A percentile compares a stretch with the other conserved stretches of the same genome.
Evolutionary conservation across 345 rosid species (phyloP).

Genomic region (Orychophragmus violaceus): DNA sequence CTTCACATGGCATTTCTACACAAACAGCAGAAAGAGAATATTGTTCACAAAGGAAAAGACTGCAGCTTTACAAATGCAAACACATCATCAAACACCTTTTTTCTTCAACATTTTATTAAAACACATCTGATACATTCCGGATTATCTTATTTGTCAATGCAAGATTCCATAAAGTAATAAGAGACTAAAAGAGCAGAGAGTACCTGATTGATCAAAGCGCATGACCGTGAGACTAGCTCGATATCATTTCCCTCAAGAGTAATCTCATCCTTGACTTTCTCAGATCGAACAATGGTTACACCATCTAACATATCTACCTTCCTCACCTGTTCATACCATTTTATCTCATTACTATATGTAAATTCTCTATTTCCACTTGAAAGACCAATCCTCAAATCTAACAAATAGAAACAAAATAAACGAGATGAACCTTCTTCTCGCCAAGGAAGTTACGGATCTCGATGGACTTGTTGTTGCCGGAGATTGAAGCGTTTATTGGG

Average conservation of each 20-base stretch:
- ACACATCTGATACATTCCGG: background rate
- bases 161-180: background rate
- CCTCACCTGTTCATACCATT: constrained; percentile 32
- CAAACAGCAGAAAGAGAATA: background rate
- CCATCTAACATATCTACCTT: constrained; percentile 50
- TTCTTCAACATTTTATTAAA: background rate
- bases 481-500: constrained; percentile 75
- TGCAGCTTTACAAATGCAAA: background rate
- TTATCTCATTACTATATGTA: background rate
- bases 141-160: background rate
- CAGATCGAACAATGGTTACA: constrained; percentile 39
- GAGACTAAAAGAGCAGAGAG: too few relatives aligned
- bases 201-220: constrained; percentile 52
- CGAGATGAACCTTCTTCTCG: constrained; percentile 58
- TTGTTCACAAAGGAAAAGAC: background rate
- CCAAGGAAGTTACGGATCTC: constrained; percentile 76
- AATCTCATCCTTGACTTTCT: constrained; percentile 49
- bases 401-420: too few relatives aligned
- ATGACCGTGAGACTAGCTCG: constrained; percentile 43
- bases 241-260: constrained; percentile 43
- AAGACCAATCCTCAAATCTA: too few relatives aligned
- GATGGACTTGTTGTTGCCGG: constrained; percentile 38
- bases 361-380: background rate
- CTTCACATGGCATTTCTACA: constrained; percentile 67
- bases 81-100: too few relatives aligned